Evolutionary conservation across 1,284 basidiomycete genomes (phyloP), one percentile per base, ranked within the genome.

Genomic region (Ceratobasidium sp.): DNA sequence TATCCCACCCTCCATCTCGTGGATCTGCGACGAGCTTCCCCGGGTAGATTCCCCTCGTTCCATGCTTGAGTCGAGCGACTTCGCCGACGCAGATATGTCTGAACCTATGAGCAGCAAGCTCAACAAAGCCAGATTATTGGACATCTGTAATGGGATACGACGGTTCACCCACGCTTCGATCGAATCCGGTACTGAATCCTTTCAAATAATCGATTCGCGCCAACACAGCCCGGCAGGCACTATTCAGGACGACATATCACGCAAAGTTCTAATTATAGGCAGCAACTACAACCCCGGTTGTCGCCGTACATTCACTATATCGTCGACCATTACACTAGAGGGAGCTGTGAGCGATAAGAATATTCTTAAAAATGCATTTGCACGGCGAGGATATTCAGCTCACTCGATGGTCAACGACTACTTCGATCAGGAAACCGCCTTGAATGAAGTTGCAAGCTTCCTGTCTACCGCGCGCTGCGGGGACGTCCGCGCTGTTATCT

Each of bases 401-500:
- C 48, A 66, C 33, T 54, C 48, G 17, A 36, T 66, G 48, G 33
- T 51, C 29, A 66, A 53, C n/a, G 50, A 51, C 17, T 1, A 3
- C n/a, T 66, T 53, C 24, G 50, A 44, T 50, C 8, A 48, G 48
- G 64, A 53, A 3, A 31, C 19, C 1, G 64, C 51, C 6, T n/a
- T 66, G 15, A 14, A 19, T 6, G 17, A 33, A 5, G 48, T 66
- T 0, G 4, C 62, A 24, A 2, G 2, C 7, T 66, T 54, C 24
- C 50, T 66, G 5, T 41, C 31, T 2, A 44, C 31, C 17, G 64
- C 48, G 15, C 27, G 24, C 14, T 54, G 64, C 22, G 69, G 69
- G 6, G 69, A 73, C 24, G 59, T 73, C 27, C 69, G 69, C 14
- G 69, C 59, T 7, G 62, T 73, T 31, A 41, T 73, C 2, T 73